Conservation (phyloP, 371 early-diverging fungal species). For the Actinomortierella ambigua region DNA sequence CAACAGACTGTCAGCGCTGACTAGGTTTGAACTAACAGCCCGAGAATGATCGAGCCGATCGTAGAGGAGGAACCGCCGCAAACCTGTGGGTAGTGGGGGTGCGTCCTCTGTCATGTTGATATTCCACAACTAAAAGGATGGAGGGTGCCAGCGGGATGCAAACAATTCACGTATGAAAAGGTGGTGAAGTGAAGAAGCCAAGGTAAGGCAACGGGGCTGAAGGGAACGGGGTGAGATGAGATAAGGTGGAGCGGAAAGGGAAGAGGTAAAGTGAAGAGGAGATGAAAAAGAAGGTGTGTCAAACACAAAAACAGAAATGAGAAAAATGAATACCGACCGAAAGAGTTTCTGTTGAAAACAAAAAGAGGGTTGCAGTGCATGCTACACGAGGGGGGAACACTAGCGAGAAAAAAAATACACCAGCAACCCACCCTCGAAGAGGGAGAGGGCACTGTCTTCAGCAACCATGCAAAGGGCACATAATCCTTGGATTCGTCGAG, state of each 20-base stretch:
- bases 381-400: no score
- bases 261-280: not conserved
- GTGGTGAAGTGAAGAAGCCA: not conserved
- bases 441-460: no score
- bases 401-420: no score
- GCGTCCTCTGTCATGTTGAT: not conserved
- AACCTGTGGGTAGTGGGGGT: constrained; percentile 3
- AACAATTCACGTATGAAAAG: not conserved
- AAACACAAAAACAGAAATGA: no score
- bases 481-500: no score
- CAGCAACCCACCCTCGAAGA: no score
- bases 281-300: not conserved
- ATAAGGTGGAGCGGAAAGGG: not conserved
- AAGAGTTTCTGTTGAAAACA: not conserved
- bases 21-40: constrained; percentile 29
- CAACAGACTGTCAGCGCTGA: constrained; percentile 21
- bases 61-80: constrained; percentile 23
- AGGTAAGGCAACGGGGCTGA: not conserved
- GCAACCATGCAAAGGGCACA: no score
- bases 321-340: not conserved
- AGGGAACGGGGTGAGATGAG: not conserved
- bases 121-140: not conserved
- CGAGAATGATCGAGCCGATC: constrained; percentile 28
- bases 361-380: no score
- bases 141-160: not conserved